Conservation (phyloP, 495 filamentous ascomycete species). For the Apiosordaria backusii region DNA sequence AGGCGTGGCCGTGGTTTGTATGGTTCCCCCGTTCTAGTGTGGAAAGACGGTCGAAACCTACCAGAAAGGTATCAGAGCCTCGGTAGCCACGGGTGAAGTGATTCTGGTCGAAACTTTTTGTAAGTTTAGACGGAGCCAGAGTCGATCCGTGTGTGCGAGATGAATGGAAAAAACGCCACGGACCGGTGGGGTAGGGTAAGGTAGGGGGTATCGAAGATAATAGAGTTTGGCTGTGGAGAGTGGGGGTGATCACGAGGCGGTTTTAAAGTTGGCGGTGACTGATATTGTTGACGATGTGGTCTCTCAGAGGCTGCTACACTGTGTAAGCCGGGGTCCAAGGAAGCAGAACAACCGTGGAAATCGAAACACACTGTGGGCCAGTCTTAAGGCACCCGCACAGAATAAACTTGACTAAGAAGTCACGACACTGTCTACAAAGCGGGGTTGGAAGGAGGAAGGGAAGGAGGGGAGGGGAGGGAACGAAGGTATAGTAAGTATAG, state of each 20-base stretch:
- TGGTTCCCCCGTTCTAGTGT: not conserved
- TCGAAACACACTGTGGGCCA: not conserved
- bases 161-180: not conserved
- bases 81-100: not conserved
- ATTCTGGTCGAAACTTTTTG: not conserved
- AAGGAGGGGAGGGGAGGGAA: not conserved
- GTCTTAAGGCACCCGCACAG: not conserved
- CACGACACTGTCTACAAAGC: not conserved
- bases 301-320: not conserved
- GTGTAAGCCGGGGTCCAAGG: not conserved
- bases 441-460: not conserved
- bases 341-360: not conserved
- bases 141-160: not conserved
- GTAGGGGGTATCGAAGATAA: not conserved
- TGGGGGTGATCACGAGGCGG: not conserved
- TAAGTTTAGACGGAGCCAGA: not conserved
- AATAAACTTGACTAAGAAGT: not conserved
- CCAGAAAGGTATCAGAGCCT: not conserved
- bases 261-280: not conserved
- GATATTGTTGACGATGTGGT: not conserved
- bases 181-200: not conserved
- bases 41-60: not conserved
- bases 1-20: too few species aligned
- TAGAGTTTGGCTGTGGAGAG: not conserved
- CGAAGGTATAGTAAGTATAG: not conserved